Base-by-base conservation (phyloP, 345 rosid species). In the Balakata baccata region DNA sequence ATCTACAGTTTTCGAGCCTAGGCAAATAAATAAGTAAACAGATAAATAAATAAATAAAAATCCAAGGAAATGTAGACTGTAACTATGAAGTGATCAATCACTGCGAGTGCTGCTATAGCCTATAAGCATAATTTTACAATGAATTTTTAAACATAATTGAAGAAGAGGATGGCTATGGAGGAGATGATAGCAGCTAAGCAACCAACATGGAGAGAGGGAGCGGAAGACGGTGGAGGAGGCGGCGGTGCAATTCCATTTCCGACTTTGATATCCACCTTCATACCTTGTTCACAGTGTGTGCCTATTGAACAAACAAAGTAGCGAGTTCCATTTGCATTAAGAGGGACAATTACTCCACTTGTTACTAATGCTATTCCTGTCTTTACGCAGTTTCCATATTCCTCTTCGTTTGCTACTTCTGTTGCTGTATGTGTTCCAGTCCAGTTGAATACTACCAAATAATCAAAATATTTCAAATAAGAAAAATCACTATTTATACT, bases 281-380 rank as follows among this genome's bases (percentile, higher is more conserved):
- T 79, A 29, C 85, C 87, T 22, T 11, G 71, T 3, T 43, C 45
- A 37, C 85, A 81, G 52, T 79, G 83, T 23, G 79, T 34, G 25
- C 52, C 74, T 4, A 79, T 49, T 1, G 74, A 74, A 72, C 87
- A 79, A 14, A 79, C 72, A 76, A 73, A 79, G 74, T 81, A 79
- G 46, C 29, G 64, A 52, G 53, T 77, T 17, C 76, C 81, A 17
- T 53, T 77, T 17, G 54, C 23, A 23, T 3, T 2, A 16, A 60
- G 64, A 11, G 2, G 3, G 37, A 60, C 17, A n/a, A 0, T 20
- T 13, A 59, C 46, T 5, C 73, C 66, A 14, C 22, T 62, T 1
- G 22, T 20, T 18, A 0, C 8, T 5, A 70, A 0, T 9, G 29
- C 16, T 3, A 6, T 3, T 62, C 70, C 64, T 6, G 13, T 50